These are phyloP conservation scores for Lasiodiplodia citricola DNA, from an alignment of 2,329 filamentous ascomycete species.

Conservation along the genomic window DNA sequence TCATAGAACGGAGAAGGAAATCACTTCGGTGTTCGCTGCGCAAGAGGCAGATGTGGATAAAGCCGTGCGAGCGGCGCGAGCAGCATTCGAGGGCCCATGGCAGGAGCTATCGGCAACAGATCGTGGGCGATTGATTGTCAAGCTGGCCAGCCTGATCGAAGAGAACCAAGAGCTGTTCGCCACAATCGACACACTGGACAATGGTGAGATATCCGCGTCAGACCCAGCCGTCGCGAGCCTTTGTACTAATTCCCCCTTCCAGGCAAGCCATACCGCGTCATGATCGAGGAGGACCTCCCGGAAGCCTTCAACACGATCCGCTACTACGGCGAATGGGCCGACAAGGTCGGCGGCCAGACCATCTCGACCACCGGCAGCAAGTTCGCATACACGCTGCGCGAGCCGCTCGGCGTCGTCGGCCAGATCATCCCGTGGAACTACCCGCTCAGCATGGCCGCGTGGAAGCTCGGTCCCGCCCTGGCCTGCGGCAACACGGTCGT, in stretches of 20 bases:
- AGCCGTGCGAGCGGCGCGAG: conserved; percentile 72
- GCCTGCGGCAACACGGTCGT: conserved; percentile 63
- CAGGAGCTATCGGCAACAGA: conserved; percentile 69
- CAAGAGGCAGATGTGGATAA: conserved; percentile 68
- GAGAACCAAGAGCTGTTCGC: conserved; percentile 66
- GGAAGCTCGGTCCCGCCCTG: conserved; percentile 63
- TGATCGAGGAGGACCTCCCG: conserved; percentile 67
- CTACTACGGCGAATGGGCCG: conserved; percentile 80
- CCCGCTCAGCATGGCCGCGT: conserved; percentile 54
- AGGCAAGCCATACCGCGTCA: conserved; percentile 69
- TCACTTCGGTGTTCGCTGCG: conserved; percentile 73
- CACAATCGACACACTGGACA: conserved; percentile 78
- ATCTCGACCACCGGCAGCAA: conserved; percentile 73
- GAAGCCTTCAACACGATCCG: conserved; percentile 65
- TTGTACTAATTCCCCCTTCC: background rate
- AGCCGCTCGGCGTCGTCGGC: conserved; percentile 62
- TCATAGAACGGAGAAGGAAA: conserved; percentile 68
- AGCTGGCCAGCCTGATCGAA: conserved; percentile 72
- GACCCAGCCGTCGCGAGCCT: no score
- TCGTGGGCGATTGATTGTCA: conserved; percentile 70
- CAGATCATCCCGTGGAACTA: conserved; percentile 53
- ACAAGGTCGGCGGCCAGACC: conserved; percentile 78
- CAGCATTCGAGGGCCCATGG: conserved; percentile 73
- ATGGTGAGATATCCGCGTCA: conserved; percentile 50
- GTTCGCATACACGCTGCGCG: conserved; percentile 75